A percentile compares a stretch with the other conserved stretches of the same genome.
Conservation (phyloP, 805 yeast genomes). For the Metschnikowia chrysomelidarum region DNA sequence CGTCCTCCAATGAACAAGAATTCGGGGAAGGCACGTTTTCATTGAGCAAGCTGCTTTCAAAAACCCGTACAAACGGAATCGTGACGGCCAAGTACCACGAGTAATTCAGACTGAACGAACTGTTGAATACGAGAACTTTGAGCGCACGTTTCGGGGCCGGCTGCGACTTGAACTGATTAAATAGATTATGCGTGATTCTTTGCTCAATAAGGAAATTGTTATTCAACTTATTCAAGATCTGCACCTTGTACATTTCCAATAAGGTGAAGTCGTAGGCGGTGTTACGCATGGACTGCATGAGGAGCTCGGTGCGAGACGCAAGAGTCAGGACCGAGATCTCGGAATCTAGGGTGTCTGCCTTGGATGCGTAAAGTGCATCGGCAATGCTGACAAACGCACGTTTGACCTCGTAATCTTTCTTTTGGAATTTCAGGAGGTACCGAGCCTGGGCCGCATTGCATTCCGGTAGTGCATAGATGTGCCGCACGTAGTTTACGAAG, state of each 20-base stretch:
- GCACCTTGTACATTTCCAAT: conserved; percentile 39
- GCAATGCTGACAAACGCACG: conserved; percentile 26
- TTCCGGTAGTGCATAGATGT: conserved; percentile 30
- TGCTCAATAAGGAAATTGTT: conserved; percentile 31
- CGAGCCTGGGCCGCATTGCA: conserved; percentile 12
- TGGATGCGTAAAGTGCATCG: conserved; percentile 24
- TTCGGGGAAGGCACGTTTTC: conserved; percentile 20
- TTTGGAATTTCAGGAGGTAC: conserved; percentile 21
- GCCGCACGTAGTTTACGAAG: conserved; percentile 37
- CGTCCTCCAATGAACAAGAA: background rate
- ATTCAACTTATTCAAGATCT: conserved; percentile 34
- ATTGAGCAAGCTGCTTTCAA: conserved; percentile 31
- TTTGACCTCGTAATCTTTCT: conserved; percentile 30
- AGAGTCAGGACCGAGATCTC: conserved; percentile 20
- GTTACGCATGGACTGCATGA: conserved; percentile 34
- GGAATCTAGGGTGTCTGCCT: conserved; percentile 29
- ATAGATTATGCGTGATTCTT: conserved; percentile 24
- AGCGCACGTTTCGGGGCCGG: conserved; percentile 19
- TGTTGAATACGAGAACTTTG: conserved; percentile 35
- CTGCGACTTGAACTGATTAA: conserved; percentile 21
- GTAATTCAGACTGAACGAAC: conserved; percentile 32
- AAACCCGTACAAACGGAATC: conserved; percentile 35
- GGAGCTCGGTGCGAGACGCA: conserved; percentile 15
- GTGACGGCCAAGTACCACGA: conserved; percentile 39
- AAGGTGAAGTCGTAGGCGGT: conserved; percentile 38